Evolutionary conservation across 2,329 filamentous ascomycete species (phyloP).

Genomic region (Claviceps sp.): DNA sequence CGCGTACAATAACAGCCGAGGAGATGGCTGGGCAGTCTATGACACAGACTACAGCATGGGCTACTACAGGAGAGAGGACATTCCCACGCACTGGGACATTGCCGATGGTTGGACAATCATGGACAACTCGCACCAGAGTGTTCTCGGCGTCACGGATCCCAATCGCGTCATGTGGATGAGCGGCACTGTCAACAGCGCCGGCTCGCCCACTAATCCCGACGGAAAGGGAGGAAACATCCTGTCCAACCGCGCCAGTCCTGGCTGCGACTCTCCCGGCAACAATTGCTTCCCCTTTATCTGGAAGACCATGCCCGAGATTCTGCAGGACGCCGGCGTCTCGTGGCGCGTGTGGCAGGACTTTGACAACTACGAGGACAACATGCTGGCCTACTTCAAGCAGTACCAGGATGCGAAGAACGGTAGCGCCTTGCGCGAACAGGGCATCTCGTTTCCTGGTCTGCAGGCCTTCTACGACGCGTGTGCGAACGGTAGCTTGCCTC

Average conservation of each 20-base stretch:
- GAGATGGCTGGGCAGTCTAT: slow-evolving; percentile 32
- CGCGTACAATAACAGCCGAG: slow-evolving; percentile 33
- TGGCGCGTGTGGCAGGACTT: slow-evolving; percentile 37
- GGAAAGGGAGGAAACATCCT: slow-evolving; percentile 32
- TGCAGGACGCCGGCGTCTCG: slow-evolving; percentile 31
- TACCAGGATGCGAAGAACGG: slow-evolving; percentile 8
- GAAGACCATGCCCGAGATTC: slow-evolving; percentile 35
- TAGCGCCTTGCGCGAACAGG: slow-evolving; percentile 6
- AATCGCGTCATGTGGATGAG: slow-evolving; percentile 25
- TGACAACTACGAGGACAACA: slow-evolving; percentile 39
- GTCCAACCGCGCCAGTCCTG: slow-evolving; percentile 5
- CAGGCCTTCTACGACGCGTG: slow-evolving; percentile 35
- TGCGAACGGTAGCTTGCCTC: slow-evolving; percentile 33
- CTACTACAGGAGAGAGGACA: slow-evolving; percentile 34
- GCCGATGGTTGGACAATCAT: slow-evolving; percentile 37
- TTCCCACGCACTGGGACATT: slow-evolving; percentile 40
- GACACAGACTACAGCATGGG: slow-evolving; percentile 23
- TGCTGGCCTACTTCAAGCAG: slow-evolving; percentile 28
- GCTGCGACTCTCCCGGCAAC: slow-evolving; percentile 26
- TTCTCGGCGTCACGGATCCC: slow-evolving; percentile 26
- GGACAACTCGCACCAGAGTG: slow-evolving; percentile 9
- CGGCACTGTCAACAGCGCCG: slow-evolving; percentile 35
- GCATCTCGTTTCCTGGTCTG: slow-evolving; percentile 30
- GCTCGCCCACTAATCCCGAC: slow-evolving; percentile 14
- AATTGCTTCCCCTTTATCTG: slow-evolving; percentile 39